A percentile compares a stretch with the other conserved stretches of the same genome.
Evolutionary conservation across 2,329 filamentous ascomycete genomes (phyloP).

Genomic region (Colletotrichum acutatum): DNA sequence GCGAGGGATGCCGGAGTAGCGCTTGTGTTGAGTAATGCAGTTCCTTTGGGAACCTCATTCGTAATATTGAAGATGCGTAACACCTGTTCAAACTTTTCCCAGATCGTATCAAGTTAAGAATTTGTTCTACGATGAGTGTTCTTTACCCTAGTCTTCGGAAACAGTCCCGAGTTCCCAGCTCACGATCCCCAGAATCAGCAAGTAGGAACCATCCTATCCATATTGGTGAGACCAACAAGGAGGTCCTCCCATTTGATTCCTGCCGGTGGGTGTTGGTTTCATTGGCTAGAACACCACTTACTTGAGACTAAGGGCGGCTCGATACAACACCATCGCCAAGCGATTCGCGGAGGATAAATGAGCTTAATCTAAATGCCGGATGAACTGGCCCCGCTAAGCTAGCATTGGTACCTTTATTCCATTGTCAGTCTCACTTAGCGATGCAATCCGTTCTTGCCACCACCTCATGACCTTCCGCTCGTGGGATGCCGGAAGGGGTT

Average conservation of each 20-base stretch:
- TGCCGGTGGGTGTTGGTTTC: background rate
- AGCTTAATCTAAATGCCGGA: slow-evolving; percentile 24
- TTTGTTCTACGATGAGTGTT: too few relatives aligned
- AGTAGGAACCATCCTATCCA: background rate
- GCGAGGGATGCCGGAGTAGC: background rate
- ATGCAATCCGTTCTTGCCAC: background rate
- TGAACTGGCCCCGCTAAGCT: slow-evolving; percentile 1
- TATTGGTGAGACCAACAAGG: background rate
- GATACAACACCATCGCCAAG: background rate
- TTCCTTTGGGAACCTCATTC: too few relatives aligned
- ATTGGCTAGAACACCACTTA: background rate
- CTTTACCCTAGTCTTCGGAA: too few relatives aligned
- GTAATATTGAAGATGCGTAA: too few relatives aligned
- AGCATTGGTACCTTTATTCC: background rate
- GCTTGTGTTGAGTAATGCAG: too few relatives aligned
- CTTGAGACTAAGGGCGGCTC: background rate
- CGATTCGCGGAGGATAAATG: slow-evolving; percentile 14
- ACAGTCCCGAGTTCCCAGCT: too few relatives aligned
- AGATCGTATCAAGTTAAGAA: too few relatives aligned
- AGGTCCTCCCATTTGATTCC: background rate
- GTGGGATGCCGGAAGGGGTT: background rate
- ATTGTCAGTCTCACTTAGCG: background rate
- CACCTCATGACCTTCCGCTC: background rate
- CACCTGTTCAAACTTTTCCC: too few relatives aligned
- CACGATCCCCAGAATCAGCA: background rate